These are phyloP conservation scores for Emergomyces pasteurianus DNA, from an alignment of 2,329 filamentous ascomycete species.

Conservation along the genomic window DNA sequence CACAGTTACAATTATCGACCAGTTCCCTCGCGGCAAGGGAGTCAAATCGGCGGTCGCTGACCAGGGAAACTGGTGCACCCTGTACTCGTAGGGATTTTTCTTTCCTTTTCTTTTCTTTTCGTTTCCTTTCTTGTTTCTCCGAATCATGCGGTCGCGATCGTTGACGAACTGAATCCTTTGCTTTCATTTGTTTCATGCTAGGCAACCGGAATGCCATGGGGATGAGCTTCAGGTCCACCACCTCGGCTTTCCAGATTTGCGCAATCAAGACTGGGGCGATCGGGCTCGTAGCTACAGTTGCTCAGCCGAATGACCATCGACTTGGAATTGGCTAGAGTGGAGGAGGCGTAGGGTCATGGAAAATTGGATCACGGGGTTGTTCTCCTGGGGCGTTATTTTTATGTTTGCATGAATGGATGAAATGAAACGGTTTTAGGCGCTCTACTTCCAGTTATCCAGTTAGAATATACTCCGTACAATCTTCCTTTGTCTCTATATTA, in stretches of 20 bases:
- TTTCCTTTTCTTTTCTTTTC: too few relatives aligned
- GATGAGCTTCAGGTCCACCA: background rate
- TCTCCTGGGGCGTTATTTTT: background rate
- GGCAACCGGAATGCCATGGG: background rate
- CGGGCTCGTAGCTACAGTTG: background rate
- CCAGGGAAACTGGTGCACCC: background rate
- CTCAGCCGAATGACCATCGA: background rate
- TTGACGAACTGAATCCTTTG: background rate
- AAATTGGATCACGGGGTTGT: background rate
- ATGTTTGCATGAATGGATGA: background rate
- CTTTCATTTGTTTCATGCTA: background rate
- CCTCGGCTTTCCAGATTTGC: background rate
- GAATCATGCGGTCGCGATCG: too few relatives aligned
- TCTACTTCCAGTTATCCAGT: too few relatives aligned
- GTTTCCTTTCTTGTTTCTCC: background rate
- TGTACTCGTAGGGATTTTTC: background rate
- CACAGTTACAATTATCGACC: background rate
- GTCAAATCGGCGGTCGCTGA: background rate
- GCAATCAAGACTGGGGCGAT: background rate
- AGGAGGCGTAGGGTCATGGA: background rate
- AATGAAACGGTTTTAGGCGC: background rate
- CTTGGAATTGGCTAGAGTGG: background rate
- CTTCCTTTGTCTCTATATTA: background rate
- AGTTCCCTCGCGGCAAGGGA: background rate
- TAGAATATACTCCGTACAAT: too few relatives aligned